Conservation (phyloP, 179 eudicot genomes). For the Heliamphora pulchella region DNA sequence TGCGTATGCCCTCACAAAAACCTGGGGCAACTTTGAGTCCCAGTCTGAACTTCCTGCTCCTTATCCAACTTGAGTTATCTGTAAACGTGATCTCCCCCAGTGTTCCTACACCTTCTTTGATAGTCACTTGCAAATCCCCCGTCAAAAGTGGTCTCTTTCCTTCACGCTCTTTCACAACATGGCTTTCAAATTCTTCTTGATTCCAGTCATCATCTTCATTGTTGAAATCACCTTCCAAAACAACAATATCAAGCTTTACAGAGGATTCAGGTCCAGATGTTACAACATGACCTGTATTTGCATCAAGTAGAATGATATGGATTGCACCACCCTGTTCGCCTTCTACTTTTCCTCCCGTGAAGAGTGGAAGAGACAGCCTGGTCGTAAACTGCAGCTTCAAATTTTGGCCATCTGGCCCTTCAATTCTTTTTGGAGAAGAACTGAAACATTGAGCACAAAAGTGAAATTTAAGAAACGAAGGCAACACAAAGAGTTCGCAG, state of each 20-base stretch:
- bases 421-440: slow-evolving; percentile 39
- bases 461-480: no score
- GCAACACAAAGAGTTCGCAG: no score
- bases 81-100: slow-evolving; percentile 83
- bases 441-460: slow-evolving; percentile 12
- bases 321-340: slow-evolving; percentile 55
- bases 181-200: slow-evolving; percentile 72
- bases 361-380: slow-evolving; percentile 43
- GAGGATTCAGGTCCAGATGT: slow-evolving; percentile 75
- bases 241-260: slow-evolving; percentile 69
- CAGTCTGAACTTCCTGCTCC: slow-evolving; percentile 84
- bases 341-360: slow-evolving; percentile 53
- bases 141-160: slow-evolving; percentile 80
- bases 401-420: slow-evolving; percentile 46
- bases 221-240: slow-evolving; percentile 89
- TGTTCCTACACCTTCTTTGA: slow-evolving; percentile 92
- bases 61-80: slow-evolving; percentile 94
- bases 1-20: slow-evolving; percentile 55
- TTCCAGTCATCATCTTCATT: slow-evolving; percentile 89
- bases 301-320: slow-evolving; percentile 48
- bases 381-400: slow-evolving; percentile 42
- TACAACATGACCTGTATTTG: slow-evolving; percentile 55
- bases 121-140: slow-evolving; percentile 71
- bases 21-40: slow-evolving; percentile 76
- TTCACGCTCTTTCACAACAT: slow-evolving; percentile 83